Evolutionary conservation across 2,329 filamentous ascomycete genomes (phyloP).

Genomic region (Ophiostoma quercus): DNA sequence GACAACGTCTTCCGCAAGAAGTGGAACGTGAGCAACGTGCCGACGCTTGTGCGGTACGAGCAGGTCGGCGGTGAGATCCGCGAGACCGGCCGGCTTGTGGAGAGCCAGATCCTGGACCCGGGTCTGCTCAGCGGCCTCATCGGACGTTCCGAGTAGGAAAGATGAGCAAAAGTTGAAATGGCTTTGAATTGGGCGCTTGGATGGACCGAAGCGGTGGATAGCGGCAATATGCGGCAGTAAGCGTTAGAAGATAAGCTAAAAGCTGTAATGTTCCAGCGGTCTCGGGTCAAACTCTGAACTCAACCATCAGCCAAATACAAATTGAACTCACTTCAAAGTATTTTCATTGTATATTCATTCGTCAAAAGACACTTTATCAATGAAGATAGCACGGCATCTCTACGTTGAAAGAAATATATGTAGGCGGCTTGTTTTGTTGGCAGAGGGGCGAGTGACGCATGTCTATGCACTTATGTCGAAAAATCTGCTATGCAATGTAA

Average conservation of each 20-base stretch:
- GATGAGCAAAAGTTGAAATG: neutral
- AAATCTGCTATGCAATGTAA: neutral
- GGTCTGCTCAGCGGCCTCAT: neutral
- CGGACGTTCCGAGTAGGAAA: neutral
- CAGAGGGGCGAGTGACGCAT: neutral
- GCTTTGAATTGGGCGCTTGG: neutral
- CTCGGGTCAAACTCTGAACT: neutral
- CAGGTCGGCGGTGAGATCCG: neutral
- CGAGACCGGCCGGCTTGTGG: slow-evolving; percentile 4
- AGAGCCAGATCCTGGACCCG: neutral
- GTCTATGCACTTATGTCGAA: neutral
- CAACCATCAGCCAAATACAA: neutral
- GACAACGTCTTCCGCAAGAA: slow-evolving; percentile 7
- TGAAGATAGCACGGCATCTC: too few species aligned
- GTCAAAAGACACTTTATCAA: too few species aligned
- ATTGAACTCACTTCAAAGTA: neutral
- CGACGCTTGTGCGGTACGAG: slow-evolving; percentile 6
- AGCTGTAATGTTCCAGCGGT: neutral
- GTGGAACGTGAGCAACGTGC: slow-evolving; percentile 10
- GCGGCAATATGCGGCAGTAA: neutral
- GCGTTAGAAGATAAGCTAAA: neutral
- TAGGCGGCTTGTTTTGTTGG: neutral
- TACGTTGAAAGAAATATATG: neutral
- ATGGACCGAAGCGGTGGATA: neutral
- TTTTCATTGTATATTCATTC: too few species aligned